A percentile compares a stretch with the other conserved stretches of the same genome.
phyloP scores from a whole-genome alignment of 1,284 basidiomycete species.

The Coniferiporia weirii region DNA sequence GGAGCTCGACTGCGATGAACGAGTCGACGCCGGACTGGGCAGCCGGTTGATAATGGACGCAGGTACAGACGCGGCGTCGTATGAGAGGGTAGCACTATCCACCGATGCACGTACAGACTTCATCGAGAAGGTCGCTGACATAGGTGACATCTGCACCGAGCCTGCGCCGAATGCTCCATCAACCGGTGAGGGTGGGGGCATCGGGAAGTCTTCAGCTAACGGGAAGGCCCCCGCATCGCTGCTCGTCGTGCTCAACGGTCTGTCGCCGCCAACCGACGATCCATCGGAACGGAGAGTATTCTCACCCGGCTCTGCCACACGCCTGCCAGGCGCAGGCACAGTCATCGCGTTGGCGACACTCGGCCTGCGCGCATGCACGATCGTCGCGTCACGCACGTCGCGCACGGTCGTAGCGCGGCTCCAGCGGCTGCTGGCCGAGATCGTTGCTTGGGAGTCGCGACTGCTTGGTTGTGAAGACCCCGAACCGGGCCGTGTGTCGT shows the following conservation, averaged over 20 bases:
- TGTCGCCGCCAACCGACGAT: background rate
- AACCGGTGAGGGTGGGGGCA: slow-evolving; percentile 14
- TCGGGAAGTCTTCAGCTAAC: slow-evolving; percentile 13
- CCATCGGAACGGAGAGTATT: background rate
- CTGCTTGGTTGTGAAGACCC: slow-evolving; percentile 5
- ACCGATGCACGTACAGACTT: background rate
- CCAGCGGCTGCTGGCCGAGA: slow-evolving; percentile 13
- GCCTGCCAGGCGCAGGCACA: slow-evolving; percentile 9
- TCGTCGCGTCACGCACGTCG: slow-evolving; percentile 17
- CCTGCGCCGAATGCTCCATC: background rate
- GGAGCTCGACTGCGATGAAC: slow-evolving; percentile 17
- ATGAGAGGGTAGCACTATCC: slow-evolving; percentile 1
- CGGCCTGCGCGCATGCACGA: slow-evolving; percentile 12
- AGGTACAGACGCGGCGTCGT: background rate
- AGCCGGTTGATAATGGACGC: background rate
- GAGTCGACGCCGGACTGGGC: slow-evolving; percentile 13
- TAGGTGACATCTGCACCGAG: slow-evolving; percentile 10
- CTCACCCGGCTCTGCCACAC: background rate
- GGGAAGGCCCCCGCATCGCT: slow-evolving; percentile 8
- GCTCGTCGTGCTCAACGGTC: slow-evolving; percentile 9
- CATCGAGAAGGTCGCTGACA: slow-evolving; percentile 9
- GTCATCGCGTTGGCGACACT: slow-evolving; percentile 15
- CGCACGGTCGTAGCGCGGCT: slow-evolving; percentile 17
- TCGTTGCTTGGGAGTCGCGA: slow-evolving; percentile 17
- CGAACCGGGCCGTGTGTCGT: slow-evolving; percentile 6